Evolutionary conservation across 1,139 yeast genomes (phyloP).

Genomic region (Hansenula sp.): DNA sequence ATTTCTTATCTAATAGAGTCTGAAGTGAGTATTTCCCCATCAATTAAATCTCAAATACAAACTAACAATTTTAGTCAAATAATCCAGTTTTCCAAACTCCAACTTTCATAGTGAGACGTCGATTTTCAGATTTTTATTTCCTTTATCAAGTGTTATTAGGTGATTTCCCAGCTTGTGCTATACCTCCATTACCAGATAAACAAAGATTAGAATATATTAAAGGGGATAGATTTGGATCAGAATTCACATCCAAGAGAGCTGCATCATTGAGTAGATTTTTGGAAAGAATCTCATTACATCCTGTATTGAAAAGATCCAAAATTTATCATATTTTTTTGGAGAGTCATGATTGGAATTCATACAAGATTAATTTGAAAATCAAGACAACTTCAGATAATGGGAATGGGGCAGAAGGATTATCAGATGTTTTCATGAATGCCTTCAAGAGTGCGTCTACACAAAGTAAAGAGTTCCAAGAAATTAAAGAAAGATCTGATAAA

Average conservation of each 20-base stretch:
- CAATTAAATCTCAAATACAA: background rate
- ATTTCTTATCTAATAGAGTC: constrained; percentile 79
- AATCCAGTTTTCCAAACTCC: constrained; percentile 40
- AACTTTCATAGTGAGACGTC: constrained; percentile 59
- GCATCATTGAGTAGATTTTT: constrained; percentile 77
- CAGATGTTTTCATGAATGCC: constrained; percentile 90
- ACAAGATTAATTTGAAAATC: constrained; percentile 58
- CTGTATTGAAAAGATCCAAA: constrained; percentile 63
- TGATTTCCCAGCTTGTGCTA: constrained; percentile 80
- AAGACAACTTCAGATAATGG: constrained; percentile 23
- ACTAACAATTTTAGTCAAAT: constrained; percentile 25
- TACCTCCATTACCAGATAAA: constrained; percentile 95
- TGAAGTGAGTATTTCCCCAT: constrained; percentile 16
- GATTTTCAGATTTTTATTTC: constrained; percentile 80
- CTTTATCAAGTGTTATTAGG: constrained; percentile 68
- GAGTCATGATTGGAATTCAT: constrained; percentile 80
- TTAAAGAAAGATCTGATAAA: constrained; percentile 77
- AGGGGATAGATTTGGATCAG: constrained; percentile 84
- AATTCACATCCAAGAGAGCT: constrained; percentile 83
- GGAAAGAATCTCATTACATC: constrained; percentile 70
- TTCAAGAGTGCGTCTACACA: constrained; percentile 77
- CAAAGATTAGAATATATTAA: constrained; percentile 87
- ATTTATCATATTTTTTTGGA: constrained; percentile 75
- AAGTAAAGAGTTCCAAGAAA: constrained; percentile 77
- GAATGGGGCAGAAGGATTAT: constrained; percentile 33